phyloP scores from a whole-genome alignment of 2,329 filamentous ascomycete species.

The Ophiostoma piceae region DNA sequence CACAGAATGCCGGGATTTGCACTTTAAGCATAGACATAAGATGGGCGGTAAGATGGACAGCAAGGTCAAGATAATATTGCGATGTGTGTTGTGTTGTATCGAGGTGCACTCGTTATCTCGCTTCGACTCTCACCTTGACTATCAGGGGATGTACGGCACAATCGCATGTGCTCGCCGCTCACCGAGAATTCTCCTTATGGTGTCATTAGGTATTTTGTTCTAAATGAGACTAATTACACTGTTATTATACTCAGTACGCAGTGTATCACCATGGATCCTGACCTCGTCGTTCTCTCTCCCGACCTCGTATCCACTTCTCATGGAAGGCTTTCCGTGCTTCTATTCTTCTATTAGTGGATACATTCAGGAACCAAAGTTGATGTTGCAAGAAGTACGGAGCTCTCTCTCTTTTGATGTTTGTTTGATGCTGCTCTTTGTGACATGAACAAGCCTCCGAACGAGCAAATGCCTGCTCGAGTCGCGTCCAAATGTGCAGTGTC shows the following conservation, averaged over 20 bases:
- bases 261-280: conserved; percentile 3
- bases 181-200: neutral
- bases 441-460: no score
- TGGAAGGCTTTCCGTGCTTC: conserved; percentile 4
- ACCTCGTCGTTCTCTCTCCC: neutral
- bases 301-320: conserved; percentile 8
- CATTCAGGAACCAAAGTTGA: conserved; percentile 7
- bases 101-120: neutral
- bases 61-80: neutral
- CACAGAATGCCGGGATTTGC: neutral
- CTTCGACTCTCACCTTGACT: conserved; percentile 2
- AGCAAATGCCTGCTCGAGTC: no score
- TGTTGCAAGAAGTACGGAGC: neutral
- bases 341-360: conserved; percentile 11
- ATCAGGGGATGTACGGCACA: neutral
- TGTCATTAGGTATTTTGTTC: neutral
- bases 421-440: neutral
- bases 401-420: neutral
- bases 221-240: neutral
- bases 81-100: neutral
- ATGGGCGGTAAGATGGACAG: neutral
- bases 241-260: neutral
- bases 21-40: neutral
- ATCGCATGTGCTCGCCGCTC: neutral
- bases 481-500: neutral